Conservation (phyloP, 2,329 filamentous ascomycete species). For the Colletotrichum lentis region DNA sequence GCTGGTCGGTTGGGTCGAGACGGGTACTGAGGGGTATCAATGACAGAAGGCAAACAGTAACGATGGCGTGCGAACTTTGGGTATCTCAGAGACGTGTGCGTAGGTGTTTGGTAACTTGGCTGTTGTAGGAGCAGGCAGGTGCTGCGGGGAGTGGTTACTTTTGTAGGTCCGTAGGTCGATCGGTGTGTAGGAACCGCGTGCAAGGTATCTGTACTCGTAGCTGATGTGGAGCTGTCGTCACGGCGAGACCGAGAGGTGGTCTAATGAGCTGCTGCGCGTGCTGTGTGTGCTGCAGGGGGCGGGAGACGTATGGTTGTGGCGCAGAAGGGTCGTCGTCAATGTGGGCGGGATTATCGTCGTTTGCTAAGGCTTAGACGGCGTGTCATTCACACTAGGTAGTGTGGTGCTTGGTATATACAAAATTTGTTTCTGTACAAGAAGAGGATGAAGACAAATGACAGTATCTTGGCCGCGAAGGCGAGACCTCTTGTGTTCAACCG, state of each 20-base stretch:
- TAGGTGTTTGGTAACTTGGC: neutral
- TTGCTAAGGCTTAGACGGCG: conserved; percentile 20
- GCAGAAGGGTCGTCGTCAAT: conserved; percentile 27
- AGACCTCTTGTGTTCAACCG: too few species aligned
- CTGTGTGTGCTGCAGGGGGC: too few species aligned
- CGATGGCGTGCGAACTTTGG: neutral
- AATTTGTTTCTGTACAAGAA: too few species aligned
- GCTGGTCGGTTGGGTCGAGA: neutral
- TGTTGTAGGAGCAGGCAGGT: neutral
- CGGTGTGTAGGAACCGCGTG: too few species aligned
- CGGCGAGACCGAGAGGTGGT: conserved; percentile 16
- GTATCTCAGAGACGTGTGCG: neutral
- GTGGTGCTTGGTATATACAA: too few species aligned
- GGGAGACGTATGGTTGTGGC: conserved; percentile 14
- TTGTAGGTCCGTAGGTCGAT: conserved; percentile 18
- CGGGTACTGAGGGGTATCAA: neutral
- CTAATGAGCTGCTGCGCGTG: conserved; percentile 3
- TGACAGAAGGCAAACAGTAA: neutral
- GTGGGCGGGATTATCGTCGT: conserved; percentile 17
- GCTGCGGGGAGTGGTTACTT: neutral
- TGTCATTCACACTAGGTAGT: neutral
- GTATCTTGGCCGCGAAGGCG: too few species aligned
- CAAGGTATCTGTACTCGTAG: neutral
- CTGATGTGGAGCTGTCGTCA: conserved; percentile 1
- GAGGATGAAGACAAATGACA: too few species aligned